Conservation (phyloP, 2,329 filamentous ascomycete species). For the Alternaria arbusti region DNA sequence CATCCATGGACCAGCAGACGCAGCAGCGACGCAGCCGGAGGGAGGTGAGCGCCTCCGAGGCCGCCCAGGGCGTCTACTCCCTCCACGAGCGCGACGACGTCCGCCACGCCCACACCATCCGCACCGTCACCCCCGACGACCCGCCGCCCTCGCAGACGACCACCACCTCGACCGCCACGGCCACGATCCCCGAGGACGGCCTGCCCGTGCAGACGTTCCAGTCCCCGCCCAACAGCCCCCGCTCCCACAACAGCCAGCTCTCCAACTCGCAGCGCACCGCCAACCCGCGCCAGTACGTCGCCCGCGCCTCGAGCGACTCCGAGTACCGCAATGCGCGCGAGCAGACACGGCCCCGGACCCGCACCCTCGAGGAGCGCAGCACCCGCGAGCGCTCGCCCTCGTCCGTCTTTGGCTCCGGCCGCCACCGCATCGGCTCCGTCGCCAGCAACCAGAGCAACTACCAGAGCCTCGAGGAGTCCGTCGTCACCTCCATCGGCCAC, state of each 20-base stretch:
- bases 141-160: conserved; percentile 19
- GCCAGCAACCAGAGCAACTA: conserved; percentile 65
- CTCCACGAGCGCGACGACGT: conserved; percentile 28
- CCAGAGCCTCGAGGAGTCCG: conserved; percentile 50
- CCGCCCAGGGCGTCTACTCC: conserved; percentile 13
- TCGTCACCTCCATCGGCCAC: conserved; percentile 51
- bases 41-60: conserved; percentile 33
- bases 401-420: conserved; percentile 51
- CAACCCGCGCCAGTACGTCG: conserved; percentile 35
- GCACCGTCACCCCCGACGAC: conserved; percentile 70
- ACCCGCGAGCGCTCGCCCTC: conserved; percentile 51
- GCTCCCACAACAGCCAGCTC: conserved; percentile 30
- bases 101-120: conserved; percentile 53
- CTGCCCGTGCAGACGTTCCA: conserved; percentile 13
- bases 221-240: conserved; percentile 42
- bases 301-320: conserved; percentile 42
- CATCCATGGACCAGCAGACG: conserved; percentile 38
- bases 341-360: conserved; percentile 60
- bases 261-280: conserved; percentile 15
- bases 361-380: conserved; percentile 56
- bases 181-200: conserved; percentile 27
- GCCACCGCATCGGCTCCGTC: conserved; percentile 73
- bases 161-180: background rate
- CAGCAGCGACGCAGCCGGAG: conserved; percentile 32
- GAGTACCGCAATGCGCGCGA: conserved; percentile 48